Percentiles rank a stretch among this genome's conserved stretches.
These are phyloP conservation scores for Botrytis squamosa DNA, from an alignment of 2,329 filamentous ascomycete genomes.

Conservation along the genomic window DNA sequence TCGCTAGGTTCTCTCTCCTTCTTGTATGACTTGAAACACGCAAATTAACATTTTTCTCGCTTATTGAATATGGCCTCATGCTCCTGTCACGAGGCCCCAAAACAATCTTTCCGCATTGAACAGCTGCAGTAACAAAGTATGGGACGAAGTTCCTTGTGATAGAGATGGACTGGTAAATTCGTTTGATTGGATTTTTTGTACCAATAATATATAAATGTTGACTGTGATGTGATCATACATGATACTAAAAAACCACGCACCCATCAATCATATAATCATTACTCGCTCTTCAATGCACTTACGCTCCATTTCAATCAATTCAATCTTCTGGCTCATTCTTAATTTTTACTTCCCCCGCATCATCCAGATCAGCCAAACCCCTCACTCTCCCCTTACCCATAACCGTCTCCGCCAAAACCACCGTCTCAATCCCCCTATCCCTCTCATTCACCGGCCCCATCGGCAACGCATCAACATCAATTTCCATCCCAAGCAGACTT, in stretches of 20 bases:
- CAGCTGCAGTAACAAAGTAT: not conserved
- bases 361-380: conserved; percentile 33
- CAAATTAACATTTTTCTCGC: not conserved
- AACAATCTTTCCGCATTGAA: not conserved
- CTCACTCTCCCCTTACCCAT: conserved; percentile 34
- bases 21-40: not conserved
- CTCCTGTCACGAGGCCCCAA: not conserved
- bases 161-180: not conserved
- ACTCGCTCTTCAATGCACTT: not conserved
- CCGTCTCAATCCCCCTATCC: conserved; percentile 76
- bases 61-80: not conserved
- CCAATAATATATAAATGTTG: not conserved
- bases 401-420: conserved; percentile 59
- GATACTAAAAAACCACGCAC: conserved; percentile 7
- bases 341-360: conserved; percentile 30
- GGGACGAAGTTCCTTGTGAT: not conserved
- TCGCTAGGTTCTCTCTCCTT: not conserved
- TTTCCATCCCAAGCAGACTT: conserved; percentile 69
- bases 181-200: not conserved
- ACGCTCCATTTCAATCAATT: accelerated
- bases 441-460: conserved; percentile 76
- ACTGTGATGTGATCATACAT: not conserved
- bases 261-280: not conserved
- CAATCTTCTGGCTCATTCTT: conserved; percentile 37
- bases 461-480: conserved; percentile 80